These are phyloP conservation scores for Chlorella variabilis DNA, from an alignment of 163 green algal genomes.

Conservation along the genomic window DNA sequence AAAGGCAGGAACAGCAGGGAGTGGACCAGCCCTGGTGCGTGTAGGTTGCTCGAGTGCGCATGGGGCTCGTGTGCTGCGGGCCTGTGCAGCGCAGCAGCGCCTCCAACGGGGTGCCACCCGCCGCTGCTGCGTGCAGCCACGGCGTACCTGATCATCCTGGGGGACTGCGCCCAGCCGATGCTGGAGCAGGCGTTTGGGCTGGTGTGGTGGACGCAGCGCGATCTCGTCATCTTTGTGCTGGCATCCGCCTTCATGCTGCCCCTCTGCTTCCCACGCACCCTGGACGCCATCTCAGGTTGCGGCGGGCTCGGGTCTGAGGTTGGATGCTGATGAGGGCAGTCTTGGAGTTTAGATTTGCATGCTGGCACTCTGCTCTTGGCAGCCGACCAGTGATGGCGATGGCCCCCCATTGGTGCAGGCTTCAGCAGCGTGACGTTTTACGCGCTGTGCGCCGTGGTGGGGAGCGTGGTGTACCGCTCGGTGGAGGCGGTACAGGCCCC, in stretches of 20 bases:
- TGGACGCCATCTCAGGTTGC: slow-evolving; percentile 29
- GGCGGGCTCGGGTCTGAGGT: no score
- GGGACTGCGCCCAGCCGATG: slow-evolving; percentile 46
- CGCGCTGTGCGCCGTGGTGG: slow-evolving; percentile 38
- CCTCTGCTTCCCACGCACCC: slow-evolving; percentile 68
- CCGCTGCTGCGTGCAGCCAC: slow-evolving; percentile 30
- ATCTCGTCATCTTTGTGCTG: slow-evolving; percentile 42
- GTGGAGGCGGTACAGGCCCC: slow-evolving; percentile 8
- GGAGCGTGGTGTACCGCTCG: slow-evolving; percentile 21
- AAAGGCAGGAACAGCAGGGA: no score
- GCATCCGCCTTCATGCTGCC: slow-evolving; percentile 66
- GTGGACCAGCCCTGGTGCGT: no score
- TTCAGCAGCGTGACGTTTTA: slow-evolving; percentile 40
- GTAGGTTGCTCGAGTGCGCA: no score
- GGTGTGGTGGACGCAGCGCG: slow-evolving; percentile 22
- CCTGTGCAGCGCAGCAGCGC: no score
- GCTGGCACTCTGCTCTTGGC: no score
- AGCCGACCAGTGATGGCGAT: no score
- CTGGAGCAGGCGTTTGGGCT: slow-evolving; percentile 13
- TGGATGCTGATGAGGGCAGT: no score
- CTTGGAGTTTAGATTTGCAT: no score
- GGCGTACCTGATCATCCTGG: slow-evolving; percentile 84
- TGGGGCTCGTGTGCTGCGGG: no score
- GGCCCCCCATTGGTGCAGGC: no score
- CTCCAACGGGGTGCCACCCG: no score